phyloP scores from a whole-genome alignment of 164 flowering plant genomes.

The Umbellularia californica region DNA sequence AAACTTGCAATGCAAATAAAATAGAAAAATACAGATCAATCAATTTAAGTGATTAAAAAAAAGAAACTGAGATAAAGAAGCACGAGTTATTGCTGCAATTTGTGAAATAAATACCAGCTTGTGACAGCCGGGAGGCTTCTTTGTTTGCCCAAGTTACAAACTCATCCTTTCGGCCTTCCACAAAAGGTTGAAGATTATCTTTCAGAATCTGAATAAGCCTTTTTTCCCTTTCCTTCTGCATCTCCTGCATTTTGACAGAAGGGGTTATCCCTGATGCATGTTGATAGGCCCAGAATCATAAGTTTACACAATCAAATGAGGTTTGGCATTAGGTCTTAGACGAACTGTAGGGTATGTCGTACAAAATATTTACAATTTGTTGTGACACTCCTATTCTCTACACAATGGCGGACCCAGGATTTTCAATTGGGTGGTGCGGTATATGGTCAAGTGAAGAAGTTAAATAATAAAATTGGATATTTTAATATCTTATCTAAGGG shows the following conservation, averaged over 20 bases:
- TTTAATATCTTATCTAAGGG: no score
- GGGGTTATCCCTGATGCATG: background rate
- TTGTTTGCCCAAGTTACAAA: constrained; percentile 68
- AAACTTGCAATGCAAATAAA: background rate
- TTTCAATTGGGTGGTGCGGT: no score
- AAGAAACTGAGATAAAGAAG: background rate
- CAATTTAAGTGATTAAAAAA: background rate
- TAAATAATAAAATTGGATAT: no score
- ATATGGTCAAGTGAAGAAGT: no score
- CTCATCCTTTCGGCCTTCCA: constrained; percentile 59
- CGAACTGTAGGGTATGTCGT: background rate
- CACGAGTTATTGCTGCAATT: background rate
- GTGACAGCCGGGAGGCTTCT: constrained; percentile 73
- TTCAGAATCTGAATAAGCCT: constrained; percentile 54
- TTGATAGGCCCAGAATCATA: background rate
- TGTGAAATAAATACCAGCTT: constrained; percentile 49
- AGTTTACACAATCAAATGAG: background rate
- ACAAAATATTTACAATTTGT: background rate
- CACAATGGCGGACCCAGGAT: no score
- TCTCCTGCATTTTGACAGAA: constrained; percentile 34
- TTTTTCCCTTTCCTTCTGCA: constrained; percentile 72
- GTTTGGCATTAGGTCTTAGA: background rate
- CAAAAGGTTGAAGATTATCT: constrained; percentile 65
- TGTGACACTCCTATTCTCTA: background rate
- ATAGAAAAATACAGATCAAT: background rate